phyloP scores from a whole-genome alignment of 1,139 yeast species.

The Candida pseudocylindracea region DNA sequence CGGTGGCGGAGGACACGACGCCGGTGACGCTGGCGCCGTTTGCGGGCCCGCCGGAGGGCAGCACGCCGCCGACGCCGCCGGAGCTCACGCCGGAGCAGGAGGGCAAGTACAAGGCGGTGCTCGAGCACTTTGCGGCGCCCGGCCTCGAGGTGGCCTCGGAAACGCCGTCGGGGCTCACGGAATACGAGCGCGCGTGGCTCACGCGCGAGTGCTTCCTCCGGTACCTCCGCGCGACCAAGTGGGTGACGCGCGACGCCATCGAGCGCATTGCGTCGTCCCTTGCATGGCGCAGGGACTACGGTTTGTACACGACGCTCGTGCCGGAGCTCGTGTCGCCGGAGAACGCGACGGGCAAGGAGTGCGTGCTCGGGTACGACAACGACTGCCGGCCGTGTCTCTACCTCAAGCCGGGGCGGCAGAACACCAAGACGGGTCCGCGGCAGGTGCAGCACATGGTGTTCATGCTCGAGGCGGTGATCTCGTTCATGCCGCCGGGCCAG shows the following conservation, averaged over 20 bases:
- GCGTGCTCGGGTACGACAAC: slow-evolving; percentile 73
- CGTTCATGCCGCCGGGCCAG: slow-evolving; percentile 90
- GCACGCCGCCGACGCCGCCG: background rate
- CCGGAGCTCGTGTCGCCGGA: slow-evolving; percentile 18
- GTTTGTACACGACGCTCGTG: slow-evolving; percentile 23
- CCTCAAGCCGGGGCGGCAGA: slow-evolving; percentile 81
- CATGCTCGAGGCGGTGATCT: slow-evolving; percentile 77
- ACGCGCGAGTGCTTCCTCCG: slow-evolving; percentile 76
- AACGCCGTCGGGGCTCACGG: slow-evolving; percentile 21
- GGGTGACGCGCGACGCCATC: slow-evolving; percentile 54
- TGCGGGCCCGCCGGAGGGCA: background rate
- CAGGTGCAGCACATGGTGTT: slow-evolving; percentile 88
- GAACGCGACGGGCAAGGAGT: slow-evolving; percentile 74
- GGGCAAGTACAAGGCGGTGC: slow-evolving; percentile 31
- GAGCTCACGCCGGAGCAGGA: slow-evolving; percentile 19
- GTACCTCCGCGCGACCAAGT: slow-evolving; percentile 77
- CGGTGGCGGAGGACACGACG: too few relatives aligned
- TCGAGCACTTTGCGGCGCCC: slow-evolving; percentile 30
- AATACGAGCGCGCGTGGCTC: slow-evolving; percentile 69
- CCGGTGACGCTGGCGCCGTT: background rate
- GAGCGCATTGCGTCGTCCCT: slow-evolving; percentile 54
- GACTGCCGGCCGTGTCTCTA: slow-evolving; percentile 80
- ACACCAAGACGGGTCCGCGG: slow-evolving; percentile 64
- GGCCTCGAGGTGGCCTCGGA: slow-evolving; percentile 16
- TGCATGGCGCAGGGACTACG: slow-evolving; percentile 86